Base-by-base conservation (phyloP, 495 filamentous ascomycete species). In the Lasiosphaeria ovina region DNA sequence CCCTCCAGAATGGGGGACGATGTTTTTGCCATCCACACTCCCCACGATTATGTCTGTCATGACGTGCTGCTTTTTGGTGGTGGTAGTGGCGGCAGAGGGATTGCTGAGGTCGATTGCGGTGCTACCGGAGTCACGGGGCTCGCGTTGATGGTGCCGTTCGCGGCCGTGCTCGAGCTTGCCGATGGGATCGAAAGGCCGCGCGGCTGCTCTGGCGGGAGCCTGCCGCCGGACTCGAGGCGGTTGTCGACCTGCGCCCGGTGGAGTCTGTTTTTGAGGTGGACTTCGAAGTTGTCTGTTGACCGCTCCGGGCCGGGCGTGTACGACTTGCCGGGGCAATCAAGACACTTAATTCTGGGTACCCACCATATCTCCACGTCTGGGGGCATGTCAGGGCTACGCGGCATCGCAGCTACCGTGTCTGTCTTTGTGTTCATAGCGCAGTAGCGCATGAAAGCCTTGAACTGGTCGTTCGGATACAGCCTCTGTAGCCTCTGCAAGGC, bases 241-340 rank as follows among this genome's bases (percentile, higher is more conserved):
- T 59, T 34, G 66, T 69, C 68, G 0, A 96, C 92, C 59, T 79
- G 83, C 67, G 90, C 84, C 68, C 87, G 85, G 76, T 97, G 94
- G 24, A 81, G 72, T 42, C 85, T 75, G 73, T 95, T 94, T 65
- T 84, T 87, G n/a, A 96, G 76, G 75, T 97, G 92, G 6, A 93
- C 86, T 74, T 93, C 88, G 58, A 97, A 97, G 67, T 94, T 92
- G n/a, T 87, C 86, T 10, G 92, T 87, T 0, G 92, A 91, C 68
- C 81, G 86, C 31, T 85, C 90, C 0, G 93, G 93, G 0, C 90
- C 89, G 1, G 91, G 88, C 0, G 89, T 96, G 71, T 98, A 98
- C 35, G 96, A 76, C 71, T 97, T 97, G 38, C 92, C 91, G 3
- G 93, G 90, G 74, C 94, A 97, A 69, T 97, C 94, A 47, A 85